Base-by-base conservation (phyloP, 768 basidiomycete species). In the Naganishia randhawae region DNA sequence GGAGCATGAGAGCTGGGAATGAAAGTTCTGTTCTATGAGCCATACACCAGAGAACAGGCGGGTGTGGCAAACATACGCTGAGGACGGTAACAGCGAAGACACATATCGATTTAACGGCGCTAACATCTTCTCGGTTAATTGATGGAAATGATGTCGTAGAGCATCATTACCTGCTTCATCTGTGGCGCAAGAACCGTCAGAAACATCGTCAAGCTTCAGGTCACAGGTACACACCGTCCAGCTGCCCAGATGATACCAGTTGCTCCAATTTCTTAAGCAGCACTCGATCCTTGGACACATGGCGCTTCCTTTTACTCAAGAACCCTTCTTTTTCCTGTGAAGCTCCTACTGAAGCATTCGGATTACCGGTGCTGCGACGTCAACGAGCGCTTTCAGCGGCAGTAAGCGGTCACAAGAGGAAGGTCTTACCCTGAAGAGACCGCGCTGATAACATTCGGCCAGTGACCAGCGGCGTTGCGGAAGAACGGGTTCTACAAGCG, bases 71-170 rank as follows among this genome's bases (percentile, higher is more conserved):
- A 69, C 72, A 45, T 25, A 73, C 72, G 65, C 65, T 19, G 67
- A 55, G 3, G 69, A 66, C 0, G 91, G 90, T 77, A 93, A 91
- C 54, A 94, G 84, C 0, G 88, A 88, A 69, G 90, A 89, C 48
- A 97, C 86, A 82, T 97, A 97, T 71, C 94, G 86, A 73, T 94
- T 88, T 5, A 98, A 84, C 0, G 95, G 95, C 2, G 90, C 88
- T 25, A 97, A 85, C 69, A 98, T 83, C 64, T 88, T 88, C 22
- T 88, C 89, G 0, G 95, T 92, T 51, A 94, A 85, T 45, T 89
- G 85, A 63, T 86, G 86, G 77, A 98, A 92, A 75, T 97, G 92
- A 52, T 86, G 83, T 27, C 91, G 86, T 14, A 95, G 82, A 50
- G 81, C 64, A 81, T 84, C 63, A 86, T 85, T 63, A 85, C 91